Evolutionary conservation across 495 filamentous ascomycete species (phyloP), one percentile per base, ranked within the genome.

Genomic region (Delitschia confertaspora): DNA sequence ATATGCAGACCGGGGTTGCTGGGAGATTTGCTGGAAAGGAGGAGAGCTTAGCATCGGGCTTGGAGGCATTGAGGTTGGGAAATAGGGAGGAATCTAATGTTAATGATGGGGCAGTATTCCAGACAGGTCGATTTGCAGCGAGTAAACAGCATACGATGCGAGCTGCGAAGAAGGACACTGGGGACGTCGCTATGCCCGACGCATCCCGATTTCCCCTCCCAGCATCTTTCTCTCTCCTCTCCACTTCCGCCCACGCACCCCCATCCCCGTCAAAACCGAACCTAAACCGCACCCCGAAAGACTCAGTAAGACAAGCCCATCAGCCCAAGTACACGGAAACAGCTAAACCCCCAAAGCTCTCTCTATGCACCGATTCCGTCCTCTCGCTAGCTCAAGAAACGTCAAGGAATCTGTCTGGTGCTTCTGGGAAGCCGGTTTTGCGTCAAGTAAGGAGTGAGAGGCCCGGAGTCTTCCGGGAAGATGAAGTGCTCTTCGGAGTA

Each of bases 401-500:
- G 3, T 3, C 5, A 4, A 18, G 4, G 3, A 18, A 16, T 11
- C 10, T 4, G 21, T 7, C 3, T 7, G 23, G 16, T 16, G 7
- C 23, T 4, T 6, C 16, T 7, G 14, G 11, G 10, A n/a, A 29
- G 23, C 11, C 36, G 10, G 17, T 20, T 6, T 2, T 36, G 21
- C 23, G 14, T 57, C 33, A 60, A 47, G 57, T 64, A 4, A 53
- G 39, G 42, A 45, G 51, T 42, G 60, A 60, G 51, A 49, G 62
- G 37, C 36, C 37, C 30, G 63, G 59, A 6, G 43, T 42, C 35
- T 70, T 68, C 46, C 39, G 26, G 25, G 63, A 65, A 33, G 54
- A 57, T 26, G 53, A 45, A 8, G 49, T 72, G 23, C 31, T 70
- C 10, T 55, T 68, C 37, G 69, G 63, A 13, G 58, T 67, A 38